Conservation (phyloP, 2,329 filamentous ascomycete genomes). For the Monosporascus sp. region DNA sequence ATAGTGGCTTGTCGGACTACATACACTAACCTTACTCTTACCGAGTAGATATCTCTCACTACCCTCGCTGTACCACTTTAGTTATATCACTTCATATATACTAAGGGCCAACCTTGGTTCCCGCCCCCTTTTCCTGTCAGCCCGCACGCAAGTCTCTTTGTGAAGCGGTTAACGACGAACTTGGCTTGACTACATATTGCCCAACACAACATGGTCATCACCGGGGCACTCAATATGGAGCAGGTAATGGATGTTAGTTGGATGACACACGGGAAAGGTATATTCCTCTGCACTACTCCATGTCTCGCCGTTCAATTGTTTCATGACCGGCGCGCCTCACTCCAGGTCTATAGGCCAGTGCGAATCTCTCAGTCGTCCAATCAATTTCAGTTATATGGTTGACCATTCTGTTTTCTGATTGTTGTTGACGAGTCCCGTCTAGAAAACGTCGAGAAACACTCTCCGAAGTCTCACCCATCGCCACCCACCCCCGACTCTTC, state of each 20-base stretch:
- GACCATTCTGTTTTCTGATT: too few species aligned
- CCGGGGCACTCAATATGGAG: conserved; percentile 54
- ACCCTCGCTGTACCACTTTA: not conserved
- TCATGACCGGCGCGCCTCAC: too few species aligned
- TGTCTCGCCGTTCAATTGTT: not conserved
- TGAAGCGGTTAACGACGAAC: too few species aligned
- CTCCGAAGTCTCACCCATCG: conserved; percentile 15
- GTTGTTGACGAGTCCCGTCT: too few species aligned
- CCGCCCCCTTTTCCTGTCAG: not conserved
- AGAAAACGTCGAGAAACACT: conserved; percentile 20
- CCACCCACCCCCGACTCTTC: conserved; percentile 14
- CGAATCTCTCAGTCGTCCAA: too few species aligned
- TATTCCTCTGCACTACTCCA: conserved; percentile 6
- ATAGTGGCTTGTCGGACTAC: not conserved
- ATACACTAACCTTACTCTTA: not conserved
- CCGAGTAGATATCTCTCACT: not conserved
- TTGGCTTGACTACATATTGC: too few species aligned
- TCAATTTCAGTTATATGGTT: too few species aligned
- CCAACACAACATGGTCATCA: not conserved
- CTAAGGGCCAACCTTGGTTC: not conserved
- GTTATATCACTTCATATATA: not conserved
- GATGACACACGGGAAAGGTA: conserved; percentile 84
- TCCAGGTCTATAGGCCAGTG: too few species aligned
- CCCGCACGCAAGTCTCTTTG: not conserved
- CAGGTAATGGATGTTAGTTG: conserved; percentile 83